Base-by-base conservation (phyloP, 768 basidiomycete species). In the Macrocybe gigantea region DNA sequence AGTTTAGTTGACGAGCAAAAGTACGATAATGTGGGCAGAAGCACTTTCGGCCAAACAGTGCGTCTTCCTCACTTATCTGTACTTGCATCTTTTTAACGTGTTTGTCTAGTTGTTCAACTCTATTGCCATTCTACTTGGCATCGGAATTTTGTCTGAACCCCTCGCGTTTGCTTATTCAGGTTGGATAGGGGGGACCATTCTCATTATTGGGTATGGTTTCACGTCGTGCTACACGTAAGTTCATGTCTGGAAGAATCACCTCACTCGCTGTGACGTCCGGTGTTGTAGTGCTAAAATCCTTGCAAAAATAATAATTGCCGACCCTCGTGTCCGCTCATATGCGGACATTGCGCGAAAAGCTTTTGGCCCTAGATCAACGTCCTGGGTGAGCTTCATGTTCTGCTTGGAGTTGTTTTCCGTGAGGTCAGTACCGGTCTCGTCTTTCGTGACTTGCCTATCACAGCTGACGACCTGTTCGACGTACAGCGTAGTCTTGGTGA, bases 151-250 rank as follows among this genome's bases (percentile, higher is more conserved):
- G 12, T 90, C 90, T 9, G 84, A 91, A 60, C 91, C 93, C 0
- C 72, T 96, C 22, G 94, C 94, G 0, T 95, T 96, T 57, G 82
- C 93, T 1, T 91, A 90, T 57, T 80, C 91, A 2, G 95, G 94
- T 3, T 97, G 94, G 94, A 66, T 85, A 12, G 70, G 75, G 34
- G 94, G 95, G 1, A 84, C 83, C 1, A 6, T 76, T 22, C 69
- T 97, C 11, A 79, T 95, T 49, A 60, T 89, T 8, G 77, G 79
- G 45, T 93, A 92, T 56, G 91, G 86, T 0, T 74, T 77, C 49
- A 64, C 94, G 12, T 85, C 92, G 6, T 95, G 91, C 60, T 90
- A 96, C 64, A 93, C 91, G 91, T 93, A 58, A 48, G 87, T 77
- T 6, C 48, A 6, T 32, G 33, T 35, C 34, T 29, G 4, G 12